Evolutionary conservation across 2,329 filamentous ascomycete species (phyloP), one percentile per base, ranked within the genome.

Genomic region (Calcarisporium arbuscula): DNA sequence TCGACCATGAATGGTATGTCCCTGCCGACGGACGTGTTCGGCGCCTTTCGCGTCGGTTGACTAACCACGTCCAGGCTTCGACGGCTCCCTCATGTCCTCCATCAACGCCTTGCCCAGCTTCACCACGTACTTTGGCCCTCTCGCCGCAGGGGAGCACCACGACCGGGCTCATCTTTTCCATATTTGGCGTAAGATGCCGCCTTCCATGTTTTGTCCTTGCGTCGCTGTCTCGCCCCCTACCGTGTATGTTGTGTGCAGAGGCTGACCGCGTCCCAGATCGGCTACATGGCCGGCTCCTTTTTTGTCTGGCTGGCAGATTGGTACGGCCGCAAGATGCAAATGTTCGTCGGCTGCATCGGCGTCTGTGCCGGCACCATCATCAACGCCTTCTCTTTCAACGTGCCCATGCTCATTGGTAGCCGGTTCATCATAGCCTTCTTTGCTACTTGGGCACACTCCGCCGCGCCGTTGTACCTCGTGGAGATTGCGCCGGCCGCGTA

Each of bases 401-500:
- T 52, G 19, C 44, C 53, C 8, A 56, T 56, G 35, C 73, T 77
- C 47, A 73, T 77, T 50, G 70, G 59, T 14, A 64, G 66, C 1
- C 61, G 67, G 4, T 71, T 70, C 45, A 40, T 71, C 2, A 49
- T 70, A 6, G 62, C 62, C 4, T 71, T 70, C 43, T 75, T 74
- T 30, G 71, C 74, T 22, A 67, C 70, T 2, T 71, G 77, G 33
- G 67, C 70, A 3, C 63, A 67, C 12, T 66, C 69, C 4, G 71
- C 74, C 1, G 74, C 72, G 0, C 75, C 75, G 2, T 64, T 74
- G 5, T 78, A 76, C 46, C 65, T 76, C n/a, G 70, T 74, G 19
- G 76, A 80, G 48, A 71, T 77, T 33, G 62, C 72, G 0, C 76
- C 78, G 40, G 74, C 77, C 2, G 62, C 66, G 4, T 74, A 72